phyloP scores from a whole-genome alignment of 2,329 filamentous ascomycete species.

The Septoria linicola region DNA sequence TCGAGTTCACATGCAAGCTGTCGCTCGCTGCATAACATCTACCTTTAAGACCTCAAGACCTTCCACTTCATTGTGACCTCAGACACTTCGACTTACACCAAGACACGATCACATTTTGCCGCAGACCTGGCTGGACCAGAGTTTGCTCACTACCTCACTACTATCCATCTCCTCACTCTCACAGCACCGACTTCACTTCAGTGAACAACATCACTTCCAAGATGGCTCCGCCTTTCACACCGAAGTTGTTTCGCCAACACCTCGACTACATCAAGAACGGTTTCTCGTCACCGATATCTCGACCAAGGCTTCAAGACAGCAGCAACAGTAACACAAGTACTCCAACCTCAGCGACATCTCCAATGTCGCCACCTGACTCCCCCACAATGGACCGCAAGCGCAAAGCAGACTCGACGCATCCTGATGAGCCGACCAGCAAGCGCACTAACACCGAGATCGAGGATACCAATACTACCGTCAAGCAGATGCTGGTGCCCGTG shows the following conservation, averaged over 20 bases:
- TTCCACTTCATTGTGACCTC: too few relatives aligned
- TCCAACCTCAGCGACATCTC: background rate
- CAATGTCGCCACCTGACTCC: background rate
- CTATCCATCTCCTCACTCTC: background rate
- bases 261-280: constrained; percentile 3
- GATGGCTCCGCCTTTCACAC: background rate
- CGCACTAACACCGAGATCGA: background rate
- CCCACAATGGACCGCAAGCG: constrained; percentile 3
- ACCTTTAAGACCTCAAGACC: too few relatives aligned
- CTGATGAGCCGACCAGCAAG: constrained; percentile 8
- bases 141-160: background rate
- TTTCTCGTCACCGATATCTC: background rate
- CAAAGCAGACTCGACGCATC: constrained; percentile 8
- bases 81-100: background rate
- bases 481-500: constrained; percentile 17
- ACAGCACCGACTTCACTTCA: background rate
- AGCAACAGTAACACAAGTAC: background rate
- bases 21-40: too few relatives aligned
- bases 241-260: constrained; percentile 1
- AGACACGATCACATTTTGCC: background rate
- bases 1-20: too few relatives aligned
- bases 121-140: too few relatives aligned
- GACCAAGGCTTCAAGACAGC: background rate
- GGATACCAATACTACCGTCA: background rate
- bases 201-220: too few relatives aligned